These are phyloP conservation scores for Pseudogymnoascus destructans DNA, from an alignment of 2,329 filamentous ascomycete genomes.

Conservation along the genomic window DNA sequence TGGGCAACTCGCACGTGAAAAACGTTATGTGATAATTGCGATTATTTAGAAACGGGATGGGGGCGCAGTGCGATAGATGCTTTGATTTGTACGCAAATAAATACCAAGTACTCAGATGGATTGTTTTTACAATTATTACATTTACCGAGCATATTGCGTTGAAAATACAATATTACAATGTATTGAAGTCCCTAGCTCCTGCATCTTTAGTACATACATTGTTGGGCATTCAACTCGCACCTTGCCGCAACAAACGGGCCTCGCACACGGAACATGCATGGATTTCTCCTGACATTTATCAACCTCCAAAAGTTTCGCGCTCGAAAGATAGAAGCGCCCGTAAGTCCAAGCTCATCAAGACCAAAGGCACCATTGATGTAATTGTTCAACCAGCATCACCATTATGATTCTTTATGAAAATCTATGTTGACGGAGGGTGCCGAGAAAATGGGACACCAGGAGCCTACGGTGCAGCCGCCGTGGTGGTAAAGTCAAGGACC, in stretches of 20 bases:
- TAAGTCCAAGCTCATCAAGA: too few species aligned
- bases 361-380: too few species aligned
- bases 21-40: background rate
- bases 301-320: too few species aligned
- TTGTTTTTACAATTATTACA: background rate
- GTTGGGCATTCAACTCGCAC: too few species aligned
- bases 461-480: constrained; percentile 25
- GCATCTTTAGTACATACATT: too few species aligned
- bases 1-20: too few species aligned
- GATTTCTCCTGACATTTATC: too few species aligned
- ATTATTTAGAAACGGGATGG: background rate
- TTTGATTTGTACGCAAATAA: background rate
- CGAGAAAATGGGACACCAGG: constrained; percentile 21
- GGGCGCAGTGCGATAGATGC: background rate
- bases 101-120: background rate
- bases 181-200: background rate
- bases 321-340: too few species aligned
- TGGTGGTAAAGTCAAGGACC: constrained; percentile 15
- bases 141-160: background rate
- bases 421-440: constrained; percentile 28
- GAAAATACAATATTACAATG: background rate
- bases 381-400: background rate
- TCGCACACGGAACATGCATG: too few species aligned
- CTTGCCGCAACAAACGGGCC: too few species aligned
- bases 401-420: constrained; percentile 28